Conservation (phyloP, 1,284 basidiomycete species). For the Apiotrichum akiyoshidainum region DNA sequence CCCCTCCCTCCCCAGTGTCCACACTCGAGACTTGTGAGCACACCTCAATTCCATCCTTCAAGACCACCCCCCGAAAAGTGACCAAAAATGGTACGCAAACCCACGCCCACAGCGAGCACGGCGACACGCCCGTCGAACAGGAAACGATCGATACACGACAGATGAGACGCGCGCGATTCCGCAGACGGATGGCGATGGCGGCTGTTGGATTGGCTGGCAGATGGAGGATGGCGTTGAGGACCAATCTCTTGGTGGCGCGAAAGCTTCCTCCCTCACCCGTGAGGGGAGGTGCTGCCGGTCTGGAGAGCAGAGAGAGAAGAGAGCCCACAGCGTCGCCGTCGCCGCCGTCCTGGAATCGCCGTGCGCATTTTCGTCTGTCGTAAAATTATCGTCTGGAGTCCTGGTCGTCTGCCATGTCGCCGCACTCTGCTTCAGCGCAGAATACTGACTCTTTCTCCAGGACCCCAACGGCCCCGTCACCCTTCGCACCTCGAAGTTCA, state of each 20-base stretch:
- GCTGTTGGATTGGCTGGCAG: too few species aligned
- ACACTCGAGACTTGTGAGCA: neutral
- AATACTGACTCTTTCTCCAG: conserved; percentile 18
- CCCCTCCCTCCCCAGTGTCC: neutral
- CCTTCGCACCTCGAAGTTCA: conserved; percentile 98
- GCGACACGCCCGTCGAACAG: neutral
- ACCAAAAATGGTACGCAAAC: neutral
- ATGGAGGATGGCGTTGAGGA: neutral
- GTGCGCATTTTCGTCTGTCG: neutral
- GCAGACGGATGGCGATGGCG: neutral
- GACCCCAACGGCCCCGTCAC: conserved; percentile 90
- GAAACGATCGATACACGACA: neutral
- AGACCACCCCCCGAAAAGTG: conserved; percentile 1
- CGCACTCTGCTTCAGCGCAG: neutral
- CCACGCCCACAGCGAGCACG: neutral
- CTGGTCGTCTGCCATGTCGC: too few species aligned
- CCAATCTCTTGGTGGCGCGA: neutral
- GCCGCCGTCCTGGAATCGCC: neutral
- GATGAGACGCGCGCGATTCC: neutral
- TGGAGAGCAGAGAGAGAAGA: neutral
- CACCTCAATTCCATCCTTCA: neutral
- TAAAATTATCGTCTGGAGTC: too few species aligned
- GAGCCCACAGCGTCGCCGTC: neutral
- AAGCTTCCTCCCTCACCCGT: neutral
- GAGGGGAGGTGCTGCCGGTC: conserved; percentile 2